Base-by-base conservation (phyloP, 805 yeast genomes). In the Monosporozyma aerobia region DNA sequence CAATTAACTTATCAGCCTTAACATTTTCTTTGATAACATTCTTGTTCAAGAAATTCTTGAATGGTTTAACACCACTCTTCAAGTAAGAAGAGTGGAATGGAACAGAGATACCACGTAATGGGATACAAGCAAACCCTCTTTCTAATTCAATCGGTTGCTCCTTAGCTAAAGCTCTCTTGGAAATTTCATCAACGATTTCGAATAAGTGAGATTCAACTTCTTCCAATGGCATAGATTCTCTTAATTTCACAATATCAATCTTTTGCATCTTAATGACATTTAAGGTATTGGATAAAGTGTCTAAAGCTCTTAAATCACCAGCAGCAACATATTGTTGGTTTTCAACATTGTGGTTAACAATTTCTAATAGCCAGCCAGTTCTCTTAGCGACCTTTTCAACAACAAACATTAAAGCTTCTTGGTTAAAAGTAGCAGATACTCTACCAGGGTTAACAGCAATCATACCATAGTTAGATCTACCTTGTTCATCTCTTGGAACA, bases 1-100 rank as follows among this genome's bases (percentile, higher is more conserved):
- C 90, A 63, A 88, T 82, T 74, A 94, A 80, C 71, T 89, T 88
- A 56, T 94, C 85, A 56, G 96, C 96, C 77, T 92, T 92, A 59
- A 94, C 94, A 48, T 97, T 95, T 63, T 89, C 87, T 76, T 86
- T 88, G 58, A 96, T 85, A 66, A 94, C 86, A 81, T 94, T 92
- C 85, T 90, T 94, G 70, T 84, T 83, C 77, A 94, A 80, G 85
- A 94, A 94, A 75, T 90, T 87, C 79, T 92, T 90, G 88, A 94
- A 94, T 65, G 99, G 99, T 75, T 90, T 92, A 55, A 94, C 99
- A 75, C 99, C 99, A 53, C 94, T 87, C 80, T 92, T 86, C 76
- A 94, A 80, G 77, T 95, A 94, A n/a, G 96, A 85, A 30, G 97
- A 90, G 76, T 94, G 99, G 97, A 94, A 94, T 57, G 99, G 99